Conservation (phyloP, 2,329 filamentous ascomycete species). For the Arachnopeziza araneosa region DNA sequence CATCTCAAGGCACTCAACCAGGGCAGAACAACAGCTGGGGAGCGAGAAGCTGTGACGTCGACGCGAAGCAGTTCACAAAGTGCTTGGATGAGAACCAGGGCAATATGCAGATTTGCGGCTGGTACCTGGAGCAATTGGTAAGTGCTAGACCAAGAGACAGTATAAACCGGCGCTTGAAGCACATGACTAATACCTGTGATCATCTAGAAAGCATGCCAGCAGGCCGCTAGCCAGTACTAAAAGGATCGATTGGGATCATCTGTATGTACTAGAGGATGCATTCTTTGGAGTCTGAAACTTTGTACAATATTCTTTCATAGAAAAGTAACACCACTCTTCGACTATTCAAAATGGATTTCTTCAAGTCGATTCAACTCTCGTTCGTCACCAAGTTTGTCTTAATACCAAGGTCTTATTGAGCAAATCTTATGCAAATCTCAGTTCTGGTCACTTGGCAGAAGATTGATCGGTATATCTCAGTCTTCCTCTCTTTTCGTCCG, state of each 20-base stretch:
- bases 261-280: background rate
- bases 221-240: slow-evolving; percentile 49
- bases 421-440: no score
- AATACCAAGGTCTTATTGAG: no score
- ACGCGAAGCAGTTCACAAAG: slow-evolving; percentile 81
- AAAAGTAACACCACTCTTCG: background rate
- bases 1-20: slow-evolving; percentile 46
- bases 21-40: slow-evolving; percentile 48
- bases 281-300: background rate
- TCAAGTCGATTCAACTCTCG: no score
- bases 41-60: slow-evolving; percentile 67
- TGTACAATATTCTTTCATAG: background rate
- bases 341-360: background rate
- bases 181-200: slow-evolving; percentile 7
- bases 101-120: slow-evolving; percentile 92
- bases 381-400: no score
- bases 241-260: background rate
- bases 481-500: no score
- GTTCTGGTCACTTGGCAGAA: no score
- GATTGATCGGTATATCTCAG: no score
- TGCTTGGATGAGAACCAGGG: slow-evolving; percentile 96
- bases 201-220: slow-evolving; percentile 71
- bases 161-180: background rate
- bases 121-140: slow-evolving; percentile 93
- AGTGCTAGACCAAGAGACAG: slow-evolving; percentile 12